Base-by-base conservation (phyloP, 495 filamentous ascomycete genomes). In the Penicillium odoratum region DNA sequence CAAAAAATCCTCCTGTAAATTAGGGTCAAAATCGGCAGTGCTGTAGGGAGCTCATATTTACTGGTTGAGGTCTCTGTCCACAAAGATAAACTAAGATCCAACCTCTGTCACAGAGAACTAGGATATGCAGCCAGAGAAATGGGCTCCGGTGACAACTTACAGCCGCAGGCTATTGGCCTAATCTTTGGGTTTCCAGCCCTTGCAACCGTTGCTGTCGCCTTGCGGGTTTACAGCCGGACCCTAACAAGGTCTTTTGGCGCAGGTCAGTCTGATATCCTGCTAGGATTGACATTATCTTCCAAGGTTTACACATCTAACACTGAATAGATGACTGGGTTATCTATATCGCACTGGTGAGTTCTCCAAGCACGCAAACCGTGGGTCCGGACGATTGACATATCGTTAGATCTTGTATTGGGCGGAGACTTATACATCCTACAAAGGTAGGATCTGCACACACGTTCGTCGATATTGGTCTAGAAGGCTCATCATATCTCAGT, bases 201-300 rank as follows among this genome's bases (percentile, higher is more conserved):
- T 28, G 73, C 75, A 38, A 69, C 76, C 15, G 49, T 74, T 11
- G 68, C 74, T 7, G 68, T 78, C 42, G 58, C 60, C 47, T 58
- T 74, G 36, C 71, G 75, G n/a, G 65, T 72, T 18, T 76, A 71
- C 29, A 72, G 73, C 43, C 70, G 74, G 53, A 69, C 69, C 55
- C 67, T 79, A 28, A 71, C 76, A 29, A 76, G 73, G 72, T 49
- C 75, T 68, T 55, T 78, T 78, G 76, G 66, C 72, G 60, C 64
- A 38, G 48, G 38, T 59, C 36, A 49, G 48, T 29, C 51, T 30
- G 7, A 16, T 15, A 40, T 57, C 49, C 18, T 54, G 21, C 21
- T 21, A 2, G 21, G 21, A 21, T 21, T 29, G 7, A 18, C n/a
- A 43, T 57, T 51, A 13, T 21, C 13, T 18, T 18, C 15, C 15